A percentile compares a stretch with the other conserved stretches of the same genome.
phyloP scores from a whole-genome alignment of 345 rosid species.

The Noccaea bulbosa region DNA sequence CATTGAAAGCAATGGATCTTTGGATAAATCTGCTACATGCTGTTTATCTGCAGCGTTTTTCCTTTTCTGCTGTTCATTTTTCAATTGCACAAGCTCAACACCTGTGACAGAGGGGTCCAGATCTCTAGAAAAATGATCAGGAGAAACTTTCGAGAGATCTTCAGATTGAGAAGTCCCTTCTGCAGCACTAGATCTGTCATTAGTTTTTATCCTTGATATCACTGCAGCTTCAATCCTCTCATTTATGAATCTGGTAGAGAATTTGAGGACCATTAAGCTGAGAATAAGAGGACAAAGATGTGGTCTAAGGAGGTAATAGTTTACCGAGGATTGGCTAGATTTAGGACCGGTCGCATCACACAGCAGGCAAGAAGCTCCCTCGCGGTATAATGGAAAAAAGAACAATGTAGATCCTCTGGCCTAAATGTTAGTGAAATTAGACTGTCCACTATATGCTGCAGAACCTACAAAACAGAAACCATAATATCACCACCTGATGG shows the following conservation, averaged over 20 bases:
- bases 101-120: slow-evolving; percentile 86
- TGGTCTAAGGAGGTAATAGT: slow-evolving; percentile 24
- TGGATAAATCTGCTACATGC: slow-evolving; percentile 53
- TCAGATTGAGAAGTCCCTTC: slow-evolving; percentile 62
- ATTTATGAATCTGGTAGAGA: slow-evolving; percentile 76
- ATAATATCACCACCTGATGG: slow-evolving; percentile 29
- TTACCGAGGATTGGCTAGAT: slow-evolving; percentile 90
- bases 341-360: slow-evolving; percentile 87
- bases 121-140: slow-evolving; percentile 72
- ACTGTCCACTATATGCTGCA: slow-evolving; percentile 89
- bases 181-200: slow-evolving; percentile 49
- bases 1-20: slow-evolving; percentile 92
- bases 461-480: slow-evolving; percentile 61
- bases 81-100: slow-evolving; percentile 90
- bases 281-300: slow-evolving; percentile 27
- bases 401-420: slow-evolving; percentile 84
- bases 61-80: slow-evolving; percentile 55
- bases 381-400: slow-evolving; percentile 70
- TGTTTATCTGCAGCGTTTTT: slow-evolving; percentile 47
- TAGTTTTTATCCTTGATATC: slow-evolving; percentile 62
- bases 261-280: slow-evolving; percentile 29
- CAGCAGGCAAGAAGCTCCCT: slow-evolving; percentile 98
- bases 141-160: slow-evolving; percentile 59
- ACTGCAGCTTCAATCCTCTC: slow-evolving; percentile 84
- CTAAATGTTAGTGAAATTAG: slow-evolving; percentile 79